Conservation (phyloP, 2,329 filamentous ascomycete species). For the Phyllosticta ampelicida region DNA sequence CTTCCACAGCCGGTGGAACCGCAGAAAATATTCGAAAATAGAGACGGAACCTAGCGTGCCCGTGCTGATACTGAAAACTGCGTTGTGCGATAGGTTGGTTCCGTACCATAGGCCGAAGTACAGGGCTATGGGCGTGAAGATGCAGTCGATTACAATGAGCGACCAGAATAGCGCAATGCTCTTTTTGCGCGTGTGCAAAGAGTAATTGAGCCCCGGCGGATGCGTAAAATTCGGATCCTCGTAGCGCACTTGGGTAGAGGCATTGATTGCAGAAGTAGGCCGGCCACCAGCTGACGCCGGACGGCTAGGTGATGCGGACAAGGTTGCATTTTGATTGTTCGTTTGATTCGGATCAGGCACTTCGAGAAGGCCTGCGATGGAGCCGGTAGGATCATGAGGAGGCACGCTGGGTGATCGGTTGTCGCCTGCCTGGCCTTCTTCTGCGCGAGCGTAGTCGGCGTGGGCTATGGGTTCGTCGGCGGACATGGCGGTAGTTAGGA, state of each 20-base stretch:
- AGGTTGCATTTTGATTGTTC: background rate
- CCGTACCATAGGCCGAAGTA: constrained; percentile 53
- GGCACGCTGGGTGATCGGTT: constrained; percentile 1
- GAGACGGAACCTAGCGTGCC: constrained; percentile 42
- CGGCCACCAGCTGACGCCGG: constrained; percentile 17
- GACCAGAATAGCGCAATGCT: constrained; percentile 49
- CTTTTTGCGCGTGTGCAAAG: constrained; percentile 42
- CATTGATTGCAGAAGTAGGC: constrained; percentile 23
- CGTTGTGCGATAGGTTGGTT: constrained; percentile 40
- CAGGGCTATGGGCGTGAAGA: constrained; percentile 47
- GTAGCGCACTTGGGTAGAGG: constrained; percentile 31
- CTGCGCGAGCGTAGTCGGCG: constrained; percentile 4
- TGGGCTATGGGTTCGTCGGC: constrained; percentile 5
- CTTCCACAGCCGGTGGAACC: constrained; percentile 39
- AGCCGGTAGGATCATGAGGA: constrained; percentile 5
- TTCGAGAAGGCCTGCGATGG: constrained; percentile 2
- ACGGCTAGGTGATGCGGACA: background rate
- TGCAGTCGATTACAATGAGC: constrained; percentile 47
- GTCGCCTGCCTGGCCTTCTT: background rate
- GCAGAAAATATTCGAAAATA: constrained; percentile 44
- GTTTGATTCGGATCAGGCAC: background rate
- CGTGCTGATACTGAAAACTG: constrained; percentile 45
- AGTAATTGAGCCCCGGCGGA: constrained; percentile 46
- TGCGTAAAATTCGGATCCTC: constrained; percentile 30
- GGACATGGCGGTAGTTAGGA: constrained; percentile 4